phyloP scores from a whole-genome alignment of 768 basidiomycete genomes.

The Fistulinella prunicolor region DNA sequence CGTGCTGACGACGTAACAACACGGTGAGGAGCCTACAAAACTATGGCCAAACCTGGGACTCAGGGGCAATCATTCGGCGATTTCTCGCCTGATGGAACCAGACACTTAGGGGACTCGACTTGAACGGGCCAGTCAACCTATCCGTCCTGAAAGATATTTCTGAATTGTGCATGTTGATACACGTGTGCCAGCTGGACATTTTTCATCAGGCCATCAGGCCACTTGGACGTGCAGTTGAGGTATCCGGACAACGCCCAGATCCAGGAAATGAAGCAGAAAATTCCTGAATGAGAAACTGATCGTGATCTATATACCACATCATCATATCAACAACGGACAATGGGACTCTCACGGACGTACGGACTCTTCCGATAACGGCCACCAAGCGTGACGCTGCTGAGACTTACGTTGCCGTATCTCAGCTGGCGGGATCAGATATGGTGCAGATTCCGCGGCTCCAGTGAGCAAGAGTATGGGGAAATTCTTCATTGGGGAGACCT shows the following conservation, averaged over 20 bases:
- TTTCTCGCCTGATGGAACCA: constrained; percentile 13
- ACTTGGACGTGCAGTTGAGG: constrained; percentile 11
- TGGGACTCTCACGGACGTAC: constrained; percentile 26
- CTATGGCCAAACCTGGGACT: constrained; percentile 12
- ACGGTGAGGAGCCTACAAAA: constrained; percentile 5
- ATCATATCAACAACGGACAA: constrained; percentile 16
- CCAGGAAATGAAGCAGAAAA: constrained; percentile 17
- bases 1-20: constrained; percentile 28
- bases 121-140: constrained; percentile 6
- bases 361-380: constrained; percentile 20
- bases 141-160: constrained; percentile 8
- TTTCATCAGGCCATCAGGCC: constrained; percentile 11
- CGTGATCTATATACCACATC: constrained; percentile 23
- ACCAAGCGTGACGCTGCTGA: constrained; percentile 19
- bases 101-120: constrained; percentile 16
- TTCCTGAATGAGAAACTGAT: constrained; percentile 18
- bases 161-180: constrained; percentile 18
- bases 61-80: constrained; percentile 17
- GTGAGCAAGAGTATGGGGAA: constrained; percentile 5
- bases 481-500: constrained; percentile 3
- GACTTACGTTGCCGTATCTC: constrained; percentile 23
- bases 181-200: constrained; percentile 19
- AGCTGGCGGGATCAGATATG: constrained; percentile 18
- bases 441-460: constrained; percentile 19
- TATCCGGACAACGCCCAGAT: constrained; percentile 22